phyloP scores from a whole-genome alignment of 148 eudicot species.

The Polygonum aviculare region DNA sequence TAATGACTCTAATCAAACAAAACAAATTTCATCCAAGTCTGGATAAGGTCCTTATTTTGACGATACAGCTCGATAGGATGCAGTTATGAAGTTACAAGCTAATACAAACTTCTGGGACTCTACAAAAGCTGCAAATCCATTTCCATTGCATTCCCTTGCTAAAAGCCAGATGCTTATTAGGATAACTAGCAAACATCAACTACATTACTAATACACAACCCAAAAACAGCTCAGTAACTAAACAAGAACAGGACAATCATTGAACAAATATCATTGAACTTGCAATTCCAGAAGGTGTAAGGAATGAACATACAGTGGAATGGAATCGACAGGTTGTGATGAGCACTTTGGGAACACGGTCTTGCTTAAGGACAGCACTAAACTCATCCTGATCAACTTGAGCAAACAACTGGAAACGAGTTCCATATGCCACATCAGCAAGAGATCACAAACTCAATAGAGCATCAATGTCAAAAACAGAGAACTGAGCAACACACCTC shows the following conservation, averaged over 20 bases:
- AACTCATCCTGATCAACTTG: conserved; percentile 84
- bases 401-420: conserved; percentile 62
- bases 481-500: conserved; percentile 34
- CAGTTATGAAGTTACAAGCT: not conserved
- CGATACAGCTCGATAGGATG: not conserved
- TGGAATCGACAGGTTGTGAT: conserved; percentile 83
- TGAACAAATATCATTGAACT: not conserved
- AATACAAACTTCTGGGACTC: not conserved
- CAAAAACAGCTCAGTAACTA: not conserved
- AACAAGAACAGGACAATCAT: conserved; percentile 3
- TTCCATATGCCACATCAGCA: not conserved
- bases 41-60: not conserved
- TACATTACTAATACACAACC: not conserved
- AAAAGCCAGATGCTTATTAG: not conserved
- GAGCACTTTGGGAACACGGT: conserved; percentile 53
- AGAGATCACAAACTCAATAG: not conserved
- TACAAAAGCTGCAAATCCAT: not conserved
- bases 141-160: not conserved
- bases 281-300: not conserved
- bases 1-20: not conserved
- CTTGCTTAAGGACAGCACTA: conserved; percentile 50
- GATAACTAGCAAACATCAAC: not conserved
- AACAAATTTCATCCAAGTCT: not conserved
- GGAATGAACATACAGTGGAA: conserved; percentile 50
- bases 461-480: not conserved